Conservation (phyloP, 2,329 filamentous ascomycete species). For the Phoma sp. region DNA sequence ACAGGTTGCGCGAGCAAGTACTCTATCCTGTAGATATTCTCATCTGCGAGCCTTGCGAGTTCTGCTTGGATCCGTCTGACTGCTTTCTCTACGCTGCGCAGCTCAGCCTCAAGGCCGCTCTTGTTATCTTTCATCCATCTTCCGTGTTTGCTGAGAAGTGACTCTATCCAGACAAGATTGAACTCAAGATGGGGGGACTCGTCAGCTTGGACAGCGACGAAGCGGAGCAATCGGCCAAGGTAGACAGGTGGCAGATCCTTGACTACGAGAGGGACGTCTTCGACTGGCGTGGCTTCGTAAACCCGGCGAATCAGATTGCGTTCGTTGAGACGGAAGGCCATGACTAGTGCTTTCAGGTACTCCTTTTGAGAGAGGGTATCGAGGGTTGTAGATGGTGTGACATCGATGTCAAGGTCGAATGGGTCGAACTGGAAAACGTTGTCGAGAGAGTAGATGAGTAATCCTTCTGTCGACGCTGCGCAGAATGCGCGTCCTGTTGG, state of each 20-base stretch:
- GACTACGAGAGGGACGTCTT: conserved; percentile 78
- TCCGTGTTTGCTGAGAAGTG: conserved; percentile 79
- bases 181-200: conserved; percentile 94
- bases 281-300: conserved; percentile 80
- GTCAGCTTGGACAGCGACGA: conserved; percentile 86
- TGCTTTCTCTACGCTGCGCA: conserved; percentile 81
- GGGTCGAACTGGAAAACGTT: conserved; percentile 86
- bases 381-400: conserved; percentile 76
- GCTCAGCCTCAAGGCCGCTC: conserved; percentile 79
- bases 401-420: conserved; percentile 91
- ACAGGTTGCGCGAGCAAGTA: conserved; percentile 69
- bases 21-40: conserved; percentile 88
- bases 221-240: conserved; percentile 81
- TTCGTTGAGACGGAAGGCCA: conserved; percentile 97
- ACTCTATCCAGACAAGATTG: conserved; percentile 90
- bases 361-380: conserved; percentile 78
- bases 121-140: conserved; percentile 82
- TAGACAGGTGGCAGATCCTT: conserved; percentile 83
- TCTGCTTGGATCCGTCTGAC: conserved; percentile 82
- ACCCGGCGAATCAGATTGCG: conserved; percentile 79
- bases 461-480: conserved; percentile 90
- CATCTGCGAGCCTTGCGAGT: conserved; percentile 80
- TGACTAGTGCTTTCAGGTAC: conserved; percentile 90
- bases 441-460: conserved; percentile 92
- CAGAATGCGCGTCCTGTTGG: conserved; percentile 91